Percentiles rank a stretch among this genome's conserved stretches.
Evolutionary conservation across 805 yeast species (phyloP).

Genomic region (Lipomyces kockii): DNA sequence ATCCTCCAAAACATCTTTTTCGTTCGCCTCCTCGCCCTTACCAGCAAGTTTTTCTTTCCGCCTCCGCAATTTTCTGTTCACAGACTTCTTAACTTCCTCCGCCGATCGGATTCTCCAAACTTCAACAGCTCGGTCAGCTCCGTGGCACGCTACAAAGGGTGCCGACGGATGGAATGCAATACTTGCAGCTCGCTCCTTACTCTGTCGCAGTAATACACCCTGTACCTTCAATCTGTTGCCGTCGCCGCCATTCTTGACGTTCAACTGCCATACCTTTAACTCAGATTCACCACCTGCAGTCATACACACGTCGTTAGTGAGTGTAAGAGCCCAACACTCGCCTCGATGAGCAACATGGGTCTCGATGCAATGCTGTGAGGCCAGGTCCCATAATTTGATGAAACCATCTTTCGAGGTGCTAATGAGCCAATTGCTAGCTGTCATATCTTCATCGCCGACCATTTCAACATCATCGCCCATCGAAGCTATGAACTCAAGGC

Average conservation of each 20-base stretch:
- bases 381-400: constrained; percentile 91
- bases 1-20: constrained; percentile 53
- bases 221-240: constrained; percentile 58
- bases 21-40: constrained; percentile 59
- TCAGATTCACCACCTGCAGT: constrained; percentile 84
- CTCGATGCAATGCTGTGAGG: constrained; percentile 86
- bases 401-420: constrained; percentile 88
- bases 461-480: constrained; percentile 24
- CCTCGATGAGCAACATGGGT: constrained; percentile 92
- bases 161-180: constrained; percentile 58
- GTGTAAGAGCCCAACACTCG: constrained; percentile 87
- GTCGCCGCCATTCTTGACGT: constrained; percentile 55
- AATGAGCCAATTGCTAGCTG: constrained; percentile 65
- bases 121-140: constrained; percentile 80
- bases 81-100: constrained; percentile 79
- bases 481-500: constrained; percentile 57
- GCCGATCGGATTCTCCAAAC: constrained; percentile 70
- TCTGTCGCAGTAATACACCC: constrained; percentile 58
- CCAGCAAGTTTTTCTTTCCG: constrained; percentile 67
- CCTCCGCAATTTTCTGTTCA: constrained; percentile 76
- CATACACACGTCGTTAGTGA: constrained; percentile 53
- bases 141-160: constrained; percentile 63
- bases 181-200: constrained; percentile 70
- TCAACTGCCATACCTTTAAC: constrained; percentile 80
- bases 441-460: constrained; percentile 28